A percentile compares a stretch with the other conserved stretches of the same genome.
These are phyloP conservation scores for Zygoascus hellenicus DNA, from an alignment of 1,139 yeast species.

Conservation along the genomic window DNA sequence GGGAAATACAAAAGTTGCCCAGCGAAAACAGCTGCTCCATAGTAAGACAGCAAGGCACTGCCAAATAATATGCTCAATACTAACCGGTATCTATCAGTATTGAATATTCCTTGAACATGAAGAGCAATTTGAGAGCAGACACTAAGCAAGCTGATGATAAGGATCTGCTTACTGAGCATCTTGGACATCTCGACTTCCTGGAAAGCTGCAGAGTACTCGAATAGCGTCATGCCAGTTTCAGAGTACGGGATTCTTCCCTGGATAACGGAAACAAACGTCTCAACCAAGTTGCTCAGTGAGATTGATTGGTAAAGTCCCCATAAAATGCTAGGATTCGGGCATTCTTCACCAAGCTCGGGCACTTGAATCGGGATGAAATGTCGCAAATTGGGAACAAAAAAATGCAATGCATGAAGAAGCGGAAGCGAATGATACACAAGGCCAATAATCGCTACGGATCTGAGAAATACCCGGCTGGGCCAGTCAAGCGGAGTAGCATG, in stretches of 20 bases:
- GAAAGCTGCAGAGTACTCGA: conserved; percentile 68
- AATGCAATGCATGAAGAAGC: conserved; percentile 40
- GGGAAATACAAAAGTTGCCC: conserved; percentile 49
- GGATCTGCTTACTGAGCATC: conserved; percentile 49
- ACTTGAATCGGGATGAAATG: neutral
- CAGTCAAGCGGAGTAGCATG: conserved; percentile 33
- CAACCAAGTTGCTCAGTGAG: conserved; percentile 62
- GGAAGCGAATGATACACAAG: conserved; percentile 36
- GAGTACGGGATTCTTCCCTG: conserved; percentile 54
- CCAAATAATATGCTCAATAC: conserved; percentile 60
- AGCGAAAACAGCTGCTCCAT: conserved; percentile 36
- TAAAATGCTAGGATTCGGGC: conserved; percentile 42
- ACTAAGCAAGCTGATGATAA: conserved; percentile 49
- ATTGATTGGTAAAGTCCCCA: conserved; percentile 60
- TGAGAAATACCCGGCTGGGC: conserved; percentile 30
- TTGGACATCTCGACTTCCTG: conserved; percentile 57
- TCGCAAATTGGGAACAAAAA: conserved; percentile 21
- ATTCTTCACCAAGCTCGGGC: neutral
- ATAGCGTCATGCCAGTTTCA: conserved; percentile 65
- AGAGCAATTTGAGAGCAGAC: conserved; percentile 50
- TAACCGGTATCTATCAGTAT: conserved; percentile 49
- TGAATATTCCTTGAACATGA: conserved; percentile 53
- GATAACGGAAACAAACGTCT: conserved; percentile 59
- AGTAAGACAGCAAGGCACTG: conserved; percentile 43
- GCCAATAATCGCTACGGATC: conserved; percentile 38